phyloP scores from a whole-genome alignment of 768 basidiomycete species.

The Xerocomellus amylosporus region DNA sequence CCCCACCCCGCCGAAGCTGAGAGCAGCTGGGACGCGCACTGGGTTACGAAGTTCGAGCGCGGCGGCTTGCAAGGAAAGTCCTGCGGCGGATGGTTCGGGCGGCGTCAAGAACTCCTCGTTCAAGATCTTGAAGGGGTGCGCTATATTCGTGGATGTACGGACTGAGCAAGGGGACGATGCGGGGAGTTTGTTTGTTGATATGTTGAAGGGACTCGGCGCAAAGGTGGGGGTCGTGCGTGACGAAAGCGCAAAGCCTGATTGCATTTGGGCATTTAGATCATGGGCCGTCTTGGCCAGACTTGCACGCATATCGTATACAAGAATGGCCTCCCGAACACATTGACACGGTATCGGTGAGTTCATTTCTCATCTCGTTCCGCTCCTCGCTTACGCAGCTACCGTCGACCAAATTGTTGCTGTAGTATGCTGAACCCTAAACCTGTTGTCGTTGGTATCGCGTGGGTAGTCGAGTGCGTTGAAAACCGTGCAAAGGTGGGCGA shows the following conservation, averaged over 20 bases:
- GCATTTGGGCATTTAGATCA: conserved; percentile 41
- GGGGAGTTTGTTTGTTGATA: conserved; percentile 76
- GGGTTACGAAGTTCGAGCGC: conserved; percentile 45
- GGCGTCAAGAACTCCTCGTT: conserved; percentile 35
- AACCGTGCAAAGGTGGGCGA: conserved; percentile 63
- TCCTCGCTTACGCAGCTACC: neutral
- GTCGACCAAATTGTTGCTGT: neutral
- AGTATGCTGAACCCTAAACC: conserved; percentile 70
- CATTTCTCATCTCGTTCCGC: neutral
- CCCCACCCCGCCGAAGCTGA: conserved; percentile 29
- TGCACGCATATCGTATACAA: conserved; percentile 88
- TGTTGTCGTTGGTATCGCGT: conserved; percentile 75
- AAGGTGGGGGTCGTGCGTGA: conserved; percentile 46
- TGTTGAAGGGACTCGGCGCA: conserved; percentile 78
- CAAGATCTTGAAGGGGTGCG: conserved; percentile 66
- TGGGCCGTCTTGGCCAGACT: conserved; percentile 62
- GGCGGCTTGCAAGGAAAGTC: conserved; percentile 19
- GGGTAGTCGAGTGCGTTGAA: conserved; percentile 88
- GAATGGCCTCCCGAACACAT: conserved; percentile 72
- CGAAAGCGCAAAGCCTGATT: neutral
- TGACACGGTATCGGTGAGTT: conserved; percentile 65
- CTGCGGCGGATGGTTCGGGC: conserved; percentile 23
- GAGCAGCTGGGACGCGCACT: conserved; percentile 47
- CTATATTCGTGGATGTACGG: conserved; percentile 81
- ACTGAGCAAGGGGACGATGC: conserved; percentile 77